Conservation (phyloP, 1,284 basidiomycete species). For the Cerrena zonata region DNA sequence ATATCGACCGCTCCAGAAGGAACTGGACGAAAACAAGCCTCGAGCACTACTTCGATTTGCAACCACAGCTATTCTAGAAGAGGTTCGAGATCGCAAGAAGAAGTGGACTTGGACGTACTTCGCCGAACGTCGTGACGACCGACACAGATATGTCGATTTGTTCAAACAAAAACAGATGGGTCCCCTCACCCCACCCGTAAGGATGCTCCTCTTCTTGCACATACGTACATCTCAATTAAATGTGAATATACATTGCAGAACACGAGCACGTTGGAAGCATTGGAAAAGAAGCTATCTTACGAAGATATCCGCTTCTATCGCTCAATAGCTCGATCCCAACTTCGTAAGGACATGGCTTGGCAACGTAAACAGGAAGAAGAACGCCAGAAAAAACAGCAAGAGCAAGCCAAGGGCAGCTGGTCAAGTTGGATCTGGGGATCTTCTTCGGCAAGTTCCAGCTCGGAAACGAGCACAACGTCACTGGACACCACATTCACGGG, state of each 20-base stretch:
- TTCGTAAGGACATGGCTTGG: constrained; percentile 79
- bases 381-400: constrained; percentile 46
- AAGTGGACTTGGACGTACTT: constrained; percentile 95
- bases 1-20: constrained; percentile 63
- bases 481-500: constrained; percentile 52
- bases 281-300: constrained; percentile 85
- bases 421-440: constrained; percentile 83
- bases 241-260: constrained; percentile 46
- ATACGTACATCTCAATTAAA: not conserved
- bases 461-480: constrained; percentile 24
- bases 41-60: constrained; percentile 81
- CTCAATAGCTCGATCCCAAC: constrained; percentile 85
- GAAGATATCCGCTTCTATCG: constrained; percentile 98
- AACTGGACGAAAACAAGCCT: constrained; percentile 62
- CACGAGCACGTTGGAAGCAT: constrained; percentile 47
- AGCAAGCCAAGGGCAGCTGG: constrained; percentile 58
- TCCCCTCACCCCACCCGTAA: constrained; percentile 47
- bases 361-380: constrained; percentile 69
- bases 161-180: constrained; percentile 76
- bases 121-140: constrained; percentile 81
- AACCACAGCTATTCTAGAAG: constrained; percentile 73
- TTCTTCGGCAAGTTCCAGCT: constrained; percentile 37
- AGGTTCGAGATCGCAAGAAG: constrained; percentile 78
- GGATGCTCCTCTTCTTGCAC: constrained; percentile 15
- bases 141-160: constrained; percentile 77